Percentiles rank a stretch among this genome's conserved stretches.
These are phyloP conservation scores for Cladosporium colombiae DNA, from an alignment of 2,329 filamentous ascomycete genomes.

Conservation along the genomic window DNA sequence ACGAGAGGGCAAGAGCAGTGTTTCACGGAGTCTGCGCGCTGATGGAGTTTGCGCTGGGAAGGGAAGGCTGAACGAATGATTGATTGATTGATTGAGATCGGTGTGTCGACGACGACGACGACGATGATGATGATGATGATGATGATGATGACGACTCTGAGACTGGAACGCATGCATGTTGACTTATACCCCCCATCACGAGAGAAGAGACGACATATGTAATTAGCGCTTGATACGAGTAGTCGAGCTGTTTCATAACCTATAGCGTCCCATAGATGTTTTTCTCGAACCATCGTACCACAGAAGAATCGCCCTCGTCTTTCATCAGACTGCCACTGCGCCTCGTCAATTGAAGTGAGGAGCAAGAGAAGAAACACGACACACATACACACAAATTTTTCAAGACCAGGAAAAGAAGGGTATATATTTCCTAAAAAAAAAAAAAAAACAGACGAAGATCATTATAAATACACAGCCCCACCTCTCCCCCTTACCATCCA, in stretches of 20 bases:
- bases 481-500: not conserved
- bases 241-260: not conserved
- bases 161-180: not conserved
- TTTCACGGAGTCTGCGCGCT: conserved; percentile 39
- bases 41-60: conserved; percentile 12
- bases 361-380: too few species aligned
- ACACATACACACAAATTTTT: not conserved
- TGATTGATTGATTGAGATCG: not conserved
- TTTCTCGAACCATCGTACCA: not conserved
- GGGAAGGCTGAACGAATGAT: not conserved
- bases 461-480: not conserved
- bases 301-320: too few species aligned
- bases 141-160: not conserved
- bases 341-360: too few species aligned
- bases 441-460: not conserved
- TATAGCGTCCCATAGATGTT: not conserved
- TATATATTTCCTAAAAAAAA: not conserved
- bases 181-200: not conserved
- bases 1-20: conserved; percentile 34
- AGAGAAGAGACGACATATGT: not conserved
- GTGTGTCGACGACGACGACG: not conserved
- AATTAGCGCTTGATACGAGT: not conserved
- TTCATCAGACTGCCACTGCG: too few species aligned
- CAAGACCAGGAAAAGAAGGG: not conserved
- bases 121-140: not conserved